These are phyloP conservation scores for Phlebopus sp. DNA, from an alignment of 1,284 basidiomycete genomes.

Conservation along the genomic window DNA sequence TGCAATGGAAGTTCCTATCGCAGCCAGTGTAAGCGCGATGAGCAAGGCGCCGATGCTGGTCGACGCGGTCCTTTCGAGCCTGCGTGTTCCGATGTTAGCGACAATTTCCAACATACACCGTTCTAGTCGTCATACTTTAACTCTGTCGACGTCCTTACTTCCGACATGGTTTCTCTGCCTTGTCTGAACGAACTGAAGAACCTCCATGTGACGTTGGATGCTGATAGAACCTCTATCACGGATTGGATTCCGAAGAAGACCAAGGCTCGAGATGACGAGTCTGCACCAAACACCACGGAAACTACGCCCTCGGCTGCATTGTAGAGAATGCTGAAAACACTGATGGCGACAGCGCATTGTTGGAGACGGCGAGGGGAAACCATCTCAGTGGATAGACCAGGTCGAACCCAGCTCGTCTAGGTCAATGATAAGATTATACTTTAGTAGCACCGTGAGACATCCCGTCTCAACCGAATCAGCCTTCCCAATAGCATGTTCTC, in stretches of 20 bases:
- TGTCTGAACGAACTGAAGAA: conserved; percentile 34
- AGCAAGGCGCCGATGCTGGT: conserved; percentile 38
- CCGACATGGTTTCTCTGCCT: conserved; percentile 30
- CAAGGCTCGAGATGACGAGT: conserved; percentile 45
- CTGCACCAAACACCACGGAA: conserved; percentile 43
- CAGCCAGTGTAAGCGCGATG: conserved; percentile 35
- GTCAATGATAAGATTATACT: no score
- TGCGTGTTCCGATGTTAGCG: conserved; percentile 13
- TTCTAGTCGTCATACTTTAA: conserved; percentile 26
- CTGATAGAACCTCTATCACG: conserved; percentile 44
- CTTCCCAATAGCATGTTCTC: no score
- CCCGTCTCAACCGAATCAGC: no score
- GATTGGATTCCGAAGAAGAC: conserved; percentile 52
- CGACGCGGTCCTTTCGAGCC: conserved; percentile 39
- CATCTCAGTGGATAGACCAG: background rate
- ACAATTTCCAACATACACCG: background rate
- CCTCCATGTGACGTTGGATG: conserved; percentile 41
- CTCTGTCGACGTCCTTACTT: conserved; percentile 21
- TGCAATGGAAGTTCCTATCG: conserved; percentile 34
- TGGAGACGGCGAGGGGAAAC: conserved; percentile 8
- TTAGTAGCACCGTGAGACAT: no score
- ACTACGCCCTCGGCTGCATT: conserved; percentile 22
- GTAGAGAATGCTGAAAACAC: conserved; percentile 18
- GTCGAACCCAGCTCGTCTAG: no score
- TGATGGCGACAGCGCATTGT: conserved; percentile 18